Evolutionary conservation across 2,329 filamentous ascomycete genomes (phyloP), one percentile per base, ranked within the genome.

Genomic region (Ceratocystis colombiana): DNA sequence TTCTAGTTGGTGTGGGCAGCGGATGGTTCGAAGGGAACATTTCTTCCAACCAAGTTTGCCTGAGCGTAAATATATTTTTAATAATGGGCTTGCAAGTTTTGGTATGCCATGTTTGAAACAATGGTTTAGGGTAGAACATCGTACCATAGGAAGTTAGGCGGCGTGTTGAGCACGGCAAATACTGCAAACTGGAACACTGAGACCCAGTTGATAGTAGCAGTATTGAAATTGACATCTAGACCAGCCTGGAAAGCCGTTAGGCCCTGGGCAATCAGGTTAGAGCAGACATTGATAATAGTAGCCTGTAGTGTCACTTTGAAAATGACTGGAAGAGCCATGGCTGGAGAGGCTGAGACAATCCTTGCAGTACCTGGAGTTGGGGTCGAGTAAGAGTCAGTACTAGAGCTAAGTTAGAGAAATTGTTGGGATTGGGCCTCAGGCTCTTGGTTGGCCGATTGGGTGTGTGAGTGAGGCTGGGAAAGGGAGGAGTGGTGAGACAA

Each of bases 81-180:
- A 37, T 37, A 37, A 37, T 37, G 33, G 33, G 8, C 33, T 37
- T 10, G 3, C 33, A 0, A 37, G 8, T 12, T 37, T 37, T 37
- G 33, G 33, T 37, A 37, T 37, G 33, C 3, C 8, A 37, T 37
- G 33, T 37, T 37, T 37, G 8, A 10, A 37, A 12, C 33, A 37
- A 37, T 10, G 33, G 33, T 37, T 37, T 37, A 37, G 33, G 33
- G 33, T 37, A 37, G 33, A 15, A 15, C 33, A 17, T 22, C 46
- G 28, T 74, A 85, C 91, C 90, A 96, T 71, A 89, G 73, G 73
- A 90, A 89, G 76, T 96, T 96, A 57, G 88, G 88, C 2, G 91
- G 90, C 50, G 86, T 88, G 74, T 82, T 87, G 68, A 96, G 73
- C 44, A 89, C 73, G 70, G 86, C 83, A 78, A 87, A 96, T 64